Evolutionary conservation across 1,284 basidiomycete genomes (phyloP).

Genomic region (Pseudozyma sp.): DNA sequence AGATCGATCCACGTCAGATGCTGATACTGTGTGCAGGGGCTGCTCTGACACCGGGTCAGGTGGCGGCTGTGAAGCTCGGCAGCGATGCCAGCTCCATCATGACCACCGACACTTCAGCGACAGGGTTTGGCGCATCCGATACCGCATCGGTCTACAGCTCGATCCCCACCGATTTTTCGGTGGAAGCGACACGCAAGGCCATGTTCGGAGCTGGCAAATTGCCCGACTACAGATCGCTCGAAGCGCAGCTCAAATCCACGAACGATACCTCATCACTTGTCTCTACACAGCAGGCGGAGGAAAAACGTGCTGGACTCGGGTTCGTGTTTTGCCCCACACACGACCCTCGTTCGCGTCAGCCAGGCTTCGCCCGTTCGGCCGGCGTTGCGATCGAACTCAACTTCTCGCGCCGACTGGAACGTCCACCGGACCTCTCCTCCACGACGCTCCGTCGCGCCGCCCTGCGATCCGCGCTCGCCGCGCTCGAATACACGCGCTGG

Average conservation of each 20-base stretch:
- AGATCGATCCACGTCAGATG: constrained; percentile 65
- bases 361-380: constrained; percentile 18
- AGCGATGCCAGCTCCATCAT: constrained; percentile 25
- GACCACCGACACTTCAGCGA: constrained; percentile 13
- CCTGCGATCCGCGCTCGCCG: constrained; percentile 61
- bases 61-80: constrained; percentile 38
- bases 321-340: constrained; percentile 51
- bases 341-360: constrained; percentile 20
- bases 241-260: constrained; percentile 26
- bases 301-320: constrained; percentile 52
- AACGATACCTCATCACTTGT: not conserved
- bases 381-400: constrained; percentile 50
- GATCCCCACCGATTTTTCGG: constrained; percentile 31
- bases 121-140: constrained; percentile 8
- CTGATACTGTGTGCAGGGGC: constrained; percentile 61
- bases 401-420: constrained; percentile 61
- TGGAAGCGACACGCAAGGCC: constrained; percentile 32
- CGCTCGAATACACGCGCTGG: constrained; percentile 62
- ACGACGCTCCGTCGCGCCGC: constrained; percentile 56
- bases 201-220: constrained; percentile 47
- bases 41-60: constrained; percentile 45
- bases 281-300: constrained; percentile 4
- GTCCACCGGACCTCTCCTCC: constrained; percentile 41
- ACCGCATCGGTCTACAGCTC: constrained; percentile 36
- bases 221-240: constrained; percentile 47